These are phyloP conservation scores for Fusarium buxicola DNA, from an alignment of 2,329 filamentous ascomycete species.

Conservation along the genomic window DNA sequence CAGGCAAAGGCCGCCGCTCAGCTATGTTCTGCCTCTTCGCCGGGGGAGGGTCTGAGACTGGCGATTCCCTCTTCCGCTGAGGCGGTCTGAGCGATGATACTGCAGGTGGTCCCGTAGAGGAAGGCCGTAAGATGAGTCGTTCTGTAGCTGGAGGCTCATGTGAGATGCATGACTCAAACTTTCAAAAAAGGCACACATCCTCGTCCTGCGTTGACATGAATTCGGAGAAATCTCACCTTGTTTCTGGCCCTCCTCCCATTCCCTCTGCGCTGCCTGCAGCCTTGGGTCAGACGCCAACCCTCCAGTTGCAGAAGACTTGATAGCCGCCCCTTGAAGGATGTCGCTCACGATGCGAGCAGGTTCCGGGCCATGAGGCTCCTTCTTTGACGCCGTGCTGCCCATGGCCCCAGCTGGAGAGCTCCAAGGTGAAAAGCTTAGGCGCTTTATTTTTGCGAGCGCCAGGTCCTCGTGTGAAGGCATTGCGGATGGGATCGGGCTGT, in stretches of 20 bases:
- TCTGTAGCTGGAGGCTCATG: slow-evolving; percentile 11
- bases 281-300: slow-evolving; percentile 32
- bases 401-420: slow-evolving; percentile 20
- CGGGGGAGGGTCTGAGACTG: slow-evolving; percentile 8
- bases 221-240: slow-evolving; percentile 11
- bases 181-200: neutral
- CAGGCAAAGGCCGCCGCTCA: neutral
- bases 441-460: slow-evolving; percentile 24
- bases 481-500: neutral
- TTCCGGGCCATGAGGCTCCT: slow-evolving; percentile 8
- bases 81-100: neutral
- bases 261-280: slow-evolving; percentile 46
- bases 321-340: slow-evolving; percentile 9
- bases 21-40: slow-evolving; percentile 18
- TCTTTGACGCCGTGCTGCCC: slow-evolving; percentile 8
- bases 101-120: slow-evolving; percentile 13
- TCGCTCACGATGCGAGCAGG: slow-evolving; percentile 43
- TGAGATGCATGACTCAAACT: neutral
- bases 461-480: slow-evolving; percentile 22
- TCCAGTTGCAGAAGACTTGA: slow-evolving; percentile 5
- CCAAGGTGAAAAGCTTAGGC: slow-evolving; percentile 35
- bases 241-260: slow-evolving; percentile 48
- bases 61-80: slow-evolving; percentile 27
- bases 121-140: slow-evolving; percentile 5
- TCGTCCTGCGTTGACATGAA: neutral